Evolutionary conservation across 768 basidiomycete species (phyloP).

Genomic region (Auriscalpium orientale): DNA sequence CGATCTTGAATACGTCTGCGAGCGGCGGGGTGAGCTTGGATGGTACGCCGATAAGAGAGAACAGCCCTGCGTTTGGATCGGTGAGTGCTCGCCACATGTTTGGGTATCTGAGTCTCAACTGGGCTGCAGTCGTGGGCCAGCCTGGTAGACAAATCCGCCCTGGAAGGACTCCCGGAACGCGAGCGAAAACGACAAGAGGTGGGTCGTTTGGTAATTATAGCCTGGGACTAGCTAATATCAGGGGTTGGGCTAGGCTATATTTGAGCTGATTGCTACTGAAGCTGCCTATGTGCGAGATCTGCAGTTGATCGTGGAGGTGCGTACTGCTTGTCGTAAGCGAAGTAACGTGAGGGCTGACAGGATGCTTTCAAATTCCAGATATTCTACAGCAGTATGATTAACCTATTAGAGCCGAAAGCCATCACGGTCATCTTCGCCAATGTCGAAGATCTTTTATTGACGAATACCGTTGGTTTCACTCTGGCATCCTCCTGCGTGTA

Average conservation of each 20-base stretch:
- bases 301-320: slow-evolving; percentile 85
- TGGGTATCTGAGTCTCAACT: not conserved
- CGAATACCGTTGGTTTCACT: slow-evolving; percentile 60
- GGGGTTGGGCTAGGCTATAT: slow-evolving; percentile 56
- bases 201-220: slow-evolving; percentile 6
- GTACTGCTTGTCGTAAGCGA: slow-evolving; percentile 8
- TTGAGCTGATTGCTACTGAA: slow-evolving; percentile 92
- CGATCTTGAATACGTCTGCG: slow-evolving; percentile 35
- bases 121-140: slow-evolving; percentile 79
- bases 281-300: slow-evolving; percentile 83
- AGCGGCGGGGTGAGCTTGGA: slow-evolving; percentile 12
- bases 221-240: not conserved
- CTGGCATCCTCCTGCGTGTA: not conserved
- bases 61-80: slow-evolving; percentile 61
- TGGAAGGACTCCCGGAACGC: slow-evolving; percentile 68
- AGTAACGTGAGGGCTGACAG: not conserved
- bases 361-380: slow-evolving; percentile 43
- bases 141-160: slow-evolving; percentile 74
- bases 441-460: slow-evolving; percentile 84
- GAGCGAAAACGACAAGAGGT: slow-evolving; percentile 91
- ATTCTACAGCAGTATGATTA: slow-evolving; percentile 77
- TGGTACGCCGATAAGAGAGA: slow-evolving; percentile 31
- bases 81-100: slow-evolving; percentile 30
- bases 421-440: slow-evolving; percentile 85
- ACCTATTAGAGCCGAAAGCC: slow-evolving; percentile 66